These are phyloP conservation scores for Liquidambar formosana DNA, from an alignment of 164 flowering plant species.

Conservation along the genomic window DNA sequence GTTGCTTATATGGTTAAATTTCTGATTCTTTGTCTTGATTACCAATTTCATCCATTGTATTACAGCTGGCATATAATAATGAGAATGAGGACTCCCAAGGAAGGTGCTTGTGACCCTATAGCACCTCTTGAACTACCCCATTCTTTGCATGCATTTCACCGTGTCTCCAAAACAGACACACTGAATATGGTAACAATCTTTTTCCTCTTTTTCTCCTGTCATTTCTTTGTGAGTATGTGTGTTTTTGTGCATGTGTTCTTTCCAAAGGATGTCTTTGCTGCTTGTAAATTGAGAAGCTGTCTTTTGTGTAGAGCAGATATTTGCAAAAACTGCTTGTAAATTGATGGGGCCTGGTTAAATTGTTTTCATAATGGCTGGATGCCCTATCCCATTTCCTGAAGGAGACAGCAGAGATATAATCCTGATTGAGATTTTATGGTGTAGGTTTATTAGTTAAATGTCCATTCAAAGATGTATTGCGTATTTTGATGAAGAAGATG, in stretches of 20 bases:
- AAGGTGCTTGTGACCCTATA: slow-evolving; percentile 76
- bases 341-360: too few relatives aligned
- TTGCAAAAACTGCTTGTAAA: not conserved
- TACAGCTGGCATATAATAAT: slow-evolving; percentile 86
- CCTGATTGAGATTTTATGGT: too few relatives aligned
- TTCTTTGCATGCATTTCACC: slow-evolving; percentile 87
- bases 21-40: not conserved
- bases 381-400: too few relatives aligned
- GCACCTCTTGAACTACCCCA: slow-evolving; percentile 92
- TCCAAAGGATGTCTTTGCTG: not conserved
- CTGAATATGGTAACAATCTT: slow-evolving; percentile 52
- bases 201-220: not conserved
- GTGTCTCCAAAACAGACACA: slow-evolving; percentile 59
- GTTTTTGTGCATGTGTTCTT: not conserved
- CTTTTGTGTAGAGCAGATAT: too few relatives aligned
- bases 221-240: not conserved
- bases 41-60: not conserved
- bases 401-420: too few relatives aligned
- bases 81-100: slow-evolving; percentile 76
- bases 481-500: too few relatives aligned
- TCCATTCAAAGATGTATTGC: too few relatives aligned
- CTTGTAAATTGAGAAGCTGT: not conserved
- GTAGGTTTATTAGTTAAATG: too few relatives aligned
- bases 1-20: not conserved
- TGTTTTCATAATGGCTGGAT: too few relatives aligned